Evolutionary conservation across 1,284 basidiomycete species (phyloP).

Genomic region (Phellopilus nigrolimitatus): DNA sequence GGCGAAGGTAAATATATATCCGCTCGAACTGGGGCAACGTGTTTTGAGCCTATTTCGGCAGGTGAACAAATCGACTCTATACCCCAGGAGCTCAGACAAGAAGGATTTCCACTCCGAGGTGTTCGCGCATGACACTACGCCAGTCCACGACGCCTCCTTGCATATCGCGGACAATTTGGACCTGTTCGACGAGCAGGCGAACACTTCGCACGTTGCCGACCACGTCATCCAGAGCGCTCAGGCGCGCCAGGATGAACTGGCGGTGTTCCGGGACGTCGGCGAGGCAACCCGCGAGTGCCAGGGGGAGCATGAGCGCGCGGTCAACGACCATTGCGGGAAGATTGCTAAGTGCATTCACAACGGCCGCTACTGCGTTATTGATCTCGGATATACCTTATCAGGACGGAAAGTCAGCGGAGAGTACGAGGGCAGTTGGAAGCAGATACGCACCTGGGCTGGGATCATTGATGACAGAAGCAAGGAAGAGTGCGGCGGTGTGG

Average conservation of each 20-base stretch:
- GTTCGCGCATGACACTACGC: conserved; percentile 49
- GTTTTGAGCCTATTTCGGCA: no score
- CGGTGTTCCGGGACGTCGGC: conserved; percentile 57
- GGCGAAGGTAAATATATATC: no score
- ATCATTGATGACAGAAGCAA: conserved; percentile 67
- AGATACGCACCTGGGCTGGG: conserved; percentile 52
- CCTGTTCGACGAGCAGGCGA: conserved; percentile 55
- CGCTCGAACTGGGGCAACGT: no score
- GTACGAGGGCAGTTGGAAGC: conserved; percentile 7
- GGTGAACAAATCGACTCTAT: no score
- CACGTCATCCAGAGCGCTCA: conserved; percentile 50
- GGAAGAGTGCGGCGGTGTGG: conserved; percentile 62
- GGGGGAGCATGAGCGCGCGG: conserved; percentile 63
- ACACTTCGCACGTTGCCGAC: conserved; percentile 60
- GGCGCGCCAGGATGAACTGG: conserved; percentile 54
- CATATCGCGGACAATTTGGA: conserved; percentile 62
- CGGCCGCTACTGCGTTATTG: conserved; percentile 44
- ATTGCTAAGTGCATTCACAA: conserved; percentile 49
- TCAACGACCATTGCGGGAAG: conserved; percentile 49
- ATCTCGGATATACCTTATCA: conserved; percentile 82
- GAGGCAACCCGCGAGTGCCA: conserved; percentile 67
- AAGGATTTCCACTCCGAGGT: conserved; percentile 49
- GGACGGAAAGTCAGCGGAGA: conserved; percentile 22
- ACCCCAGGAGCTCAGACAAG: conserved; percentile 39
- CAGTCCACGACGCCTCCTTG: conserved; percentile 53